Base-by-base conservation (phyloP, 768 basidiomycete species). In the Artomyces pyxidatus region DNA sequence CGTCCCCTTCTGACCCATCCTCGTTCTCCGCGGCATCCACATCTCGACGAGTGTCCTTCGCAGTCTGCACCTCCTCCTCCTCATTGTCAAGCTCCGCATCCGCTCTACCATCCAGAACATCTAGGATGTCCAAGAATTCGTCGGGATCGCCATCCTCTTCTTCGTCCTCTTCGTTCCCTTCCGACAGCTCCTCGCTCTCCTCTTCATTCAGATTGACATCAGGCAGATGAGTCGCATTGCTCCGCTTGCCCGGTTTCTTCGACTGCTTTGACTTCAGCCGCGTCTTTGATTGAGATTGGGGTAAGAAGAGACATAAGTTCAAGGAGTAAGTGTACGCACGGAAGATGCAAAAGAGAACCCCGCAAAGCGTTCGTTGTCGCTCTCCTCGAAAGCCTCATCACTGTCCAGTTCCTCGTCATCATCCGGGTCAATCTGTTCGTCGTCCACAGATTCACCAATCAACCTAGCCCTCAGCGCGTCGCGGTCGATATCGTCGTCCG, bases 381-480 rank as follows among this genome's bases (percentile, higher is more conserved):
- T 81, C 61, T 88, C 85, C 52, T 88, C 86, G 51, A 89, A 88
- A 1, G 88, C 90, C 53, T 73, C 82, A 58, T 93, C 91, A 53
- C 82, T 85, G 51, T 89, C 86, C 39, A 92, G 77, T 52, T 92
- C 88, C 59, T 92, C 88, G 59, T 93, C 90, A 54, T 93, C 86
- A 1, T 68, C 80, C 52, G 76, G 79, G 28, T 72, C 54, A 3
- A 66, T 50, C 40, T 60, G 54, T 11, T 59, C 65, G 6, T 59
- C 53, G 11, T 62, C 65, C 14, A 60, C 68, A 40, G 59, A 61
- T 52, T 64, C 56, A 30, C 58, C 80, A 55, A 88, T 73, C 44
- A 48, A 42, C 45, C 58, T 55, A 37, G 61, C 69, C 26, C 54
- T 55, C 51, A 56, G 39, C 29, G 59, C 58, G 11, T 60, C 55